Conservation (phyloP, 2,329 filamentous ascomycete genomes). For the Sphaerulina vaccinii region DNA sequence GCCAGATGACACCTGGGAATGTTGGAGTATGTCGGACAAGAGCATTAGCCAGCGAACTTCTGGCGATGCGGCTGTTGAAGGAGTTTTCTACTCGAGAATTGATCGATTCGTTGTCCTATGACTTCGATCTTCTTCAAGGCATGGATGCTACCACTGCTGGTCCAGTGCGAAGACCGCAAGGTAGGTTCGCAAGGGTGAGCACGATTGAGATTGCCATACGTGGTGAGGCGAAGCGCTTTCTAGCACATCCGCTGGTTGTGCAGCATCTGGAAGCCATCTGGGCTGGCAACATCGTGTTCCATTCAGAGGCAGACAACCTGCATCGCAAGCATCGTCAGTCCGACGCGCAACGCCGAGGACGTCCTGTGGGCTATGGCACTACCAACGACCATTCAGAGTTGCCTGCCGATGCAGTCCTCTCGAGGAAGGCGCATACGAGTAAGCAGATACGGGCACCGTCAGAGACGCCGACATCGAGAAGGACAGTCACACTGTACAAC, state of each 20-base stretch:
- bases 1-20: conserved; percentile 76
- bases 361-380: conserved; percentile 43
- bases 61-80: conserved; percentile 84
- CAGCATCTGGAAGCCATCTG: conserved; percentile 96
- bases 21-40: conserved; percentile 80
- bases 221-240: conserved; percentile 86
- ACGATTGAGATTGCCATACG: conserved; percentile 91
- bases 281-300: conserved; percentile 93
- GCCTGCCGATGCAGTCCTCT: conserved; percentile 34
- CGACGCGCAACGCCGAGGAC: conserved; percentile 24
- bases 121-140: conserved; percentile 89
- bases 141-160: conserved; percentile 53
- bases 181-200: conserved; percentile 73
- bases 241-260: conserved; percentile 87
- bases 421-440: conserved; percentile 29
- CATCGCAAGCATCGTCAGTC: conserved; percentile 60
- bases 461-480: conserved; percentile 49
- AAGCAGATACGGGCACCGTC: conserved; percentile 29
- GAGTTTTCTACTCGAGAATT: conserved; percentile 87
- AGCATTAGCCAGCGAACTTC: conserved; percentile 83
- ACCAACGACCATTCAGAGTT: conserved; percentile 26
- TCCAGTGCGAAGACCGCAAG: conserved; percentile 48
- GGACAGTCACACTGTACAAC: conserved; percentile 84
- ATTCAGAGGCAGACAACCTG: conserved; percentile 80
- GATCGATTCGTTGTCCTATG: conserved; percentile 91